Base-by-base conservation (phyloP, 2,329 filamentous ascomycete species). In the Cladosporium sp. region DNA sequence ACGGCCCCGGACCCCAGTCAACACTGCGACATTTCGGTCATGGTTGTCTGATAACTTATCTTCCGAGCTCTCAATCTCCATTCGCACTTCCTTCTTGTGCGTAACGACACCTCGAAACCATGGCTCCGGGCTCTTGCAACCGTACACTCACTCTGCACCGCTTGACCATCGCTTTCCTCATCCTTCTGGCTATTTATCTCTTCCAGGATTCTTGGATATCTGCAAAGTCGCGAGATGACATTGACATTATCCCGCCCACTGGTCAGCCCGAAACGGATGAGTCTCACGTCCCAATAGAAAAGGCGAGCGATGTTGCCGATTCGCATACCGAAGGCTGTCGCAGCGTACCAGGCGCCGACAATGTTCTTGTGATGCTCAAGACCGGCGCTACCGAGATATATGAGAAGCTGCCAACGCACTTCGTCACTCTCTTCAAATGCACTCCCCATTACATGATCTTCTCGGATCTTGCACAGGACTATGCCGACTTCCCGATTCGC, bases 311-410 rank as follows among this genome's bases (percentile, higher is more conserved):
- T 35, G 50, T 16, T 37, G 49, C 60, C 26, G 29, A 56, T 29
- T n/a, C 62, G 28, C 53, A 35, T n/a, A 37, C 44, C 46, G 61
- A 66, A 4, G 62, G 60, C 29, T 74, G 73, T 65, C 64, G 56
- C 14, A 65, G 67, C 55, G 63, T 73, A 18, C 71, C 72, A 0
- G 76, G 77, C 53, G 76, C 79, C 10, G 77, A 83, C 7, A 79
- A 87, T 68, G 75, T 88, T 62, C 82, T 88, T 70, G 80, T 88
- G 29, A 77, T 87, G 50, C 76, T 89, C 66, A 85, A 85, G 71
- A 88, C 86, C 0, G 86, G 86, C 60, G 85, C 86, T 16, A 85
- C 84, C 16, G 85, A 88, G 70, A 80, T 85, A 3, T 78, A 80
- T 66, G 79, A 83, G 35, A 86, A 87, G 72, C 80, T 88, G 5